Evolutionary conservation across 345 rosid species (phyloP).

Genomic region (Brassica cretica): DNA sequence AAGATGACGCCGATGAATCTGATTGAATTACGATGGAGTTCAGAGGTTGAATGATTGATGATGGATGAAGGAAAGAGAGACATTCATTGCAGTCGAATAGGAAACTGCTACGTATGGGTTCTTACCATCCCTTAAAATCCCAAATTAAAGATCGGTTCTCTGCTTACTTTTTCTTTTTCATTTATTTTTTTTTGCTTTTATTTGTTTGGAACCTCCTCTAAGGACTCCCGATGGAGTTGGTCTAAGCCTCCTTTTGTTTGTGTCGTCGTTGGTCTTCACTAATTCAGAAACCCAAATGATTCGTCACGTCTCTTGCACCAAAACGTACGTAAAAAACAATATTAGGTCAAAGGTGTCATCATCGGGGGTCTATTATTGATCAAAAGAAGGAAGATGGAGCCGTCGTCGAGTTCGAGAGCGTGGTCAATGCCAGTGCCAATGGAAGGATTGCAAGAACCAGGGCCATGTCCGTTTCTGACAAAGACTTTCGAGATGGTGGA

Average conservation of each 20-base stretch:
- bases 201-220: too few species aligned
- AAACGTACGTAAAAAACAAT: not conserved
- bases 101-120: too few species aligned
- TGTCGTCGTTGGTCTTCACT: not conserved
- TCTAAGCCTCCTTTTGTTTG: not conserved
- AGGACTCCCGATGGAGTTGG: too few species aligned
- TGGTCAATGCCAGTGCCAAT: slow-evolving; percentile 42
- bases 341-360: not conserved
- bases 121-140: too few species aligned
- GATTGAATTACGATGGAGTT: too few species aligned
- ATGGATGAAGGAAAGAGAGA: too few species aligned
- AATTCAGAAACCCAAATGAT: not conserved
- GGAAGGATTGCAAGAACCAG: slow-evolving; percentile 74
- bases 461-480: slow-evolving; percentile 79
- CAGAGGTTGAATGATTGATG: too few species aligned
- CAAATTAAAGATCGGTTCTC: too few species aligned
- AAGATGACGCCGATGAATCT: too few species aligned
- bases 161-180: too few species aligned
- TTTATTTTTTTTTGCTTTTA: too few species aligned
- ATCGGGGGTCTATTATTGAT: not conserved
- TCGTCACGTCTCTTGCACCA: not conserved
- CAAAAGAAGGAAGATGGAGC: slow-evolving; percentile 13
- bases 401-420: slow-evolving; percentile 20
- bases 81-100: too few species aligned
- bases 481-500: slow-evolving; percentile 87